Percentiles rank a stretch among this genome's conserved stretches.
Conservation (phyloP, 108 stramenopile species). For the Discostella stelligeroides region DNA sequence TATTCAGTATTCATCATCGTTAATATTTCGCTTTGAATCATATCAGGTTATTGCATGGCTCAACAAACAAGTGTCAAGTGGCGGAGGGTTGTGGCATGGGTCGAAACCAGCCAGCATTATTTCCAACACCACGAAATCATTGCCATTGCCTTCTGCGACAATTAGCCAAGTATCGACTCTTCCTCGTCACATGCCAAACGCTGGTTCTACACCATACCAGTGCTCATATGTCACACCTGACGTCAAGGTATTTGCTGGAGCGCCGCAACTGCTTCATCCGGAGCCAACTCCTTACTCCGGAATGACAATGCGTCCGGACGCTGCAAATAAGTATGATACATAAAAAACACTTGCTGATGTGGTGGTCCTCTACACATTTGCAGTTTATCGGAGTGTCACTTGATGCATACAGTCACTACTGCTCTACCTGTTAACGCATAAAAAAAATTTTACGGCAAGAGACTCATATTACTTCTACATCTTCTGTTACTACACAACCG, state of each 20-base stretch:
- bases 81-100: constrained; percentile 22
- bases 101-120: constrained; percentile 2
- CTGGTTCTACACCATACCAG: neutral
- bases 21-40: neutral
- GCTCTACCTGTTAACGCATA: too few species aligned
- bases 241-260: neutral
- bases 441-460: too few species aligned
- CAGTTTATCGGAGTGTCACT: too few species aligned
- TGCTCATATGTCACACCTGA: constrained; percentile 12
- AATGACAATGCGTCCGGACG: neutral
- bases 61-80: constrained; percentile 35
- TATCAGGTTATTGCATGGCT: constrained; percentile 48
- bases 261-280: constrained; percentile 6
- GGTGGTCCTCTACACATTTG: too few species aligned
- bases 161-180: neutral
- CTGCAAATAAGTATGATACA: neutral
- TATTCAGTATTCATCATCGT: neutral
- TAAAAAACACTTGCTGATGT: too few species aligned
- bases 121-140: neutral
- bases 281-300: constrained; percentile 10
- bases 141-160: constrained; percentile 6
- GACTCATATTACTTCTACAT: too few species aligned
- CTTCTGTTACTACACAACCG: too few species aligned
- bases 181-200: neutral
- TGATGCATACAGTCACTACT: too few species aligned